Base-by-base conservation (phyloP, 495 filamentous ascomycete genomes). In the Parmelia sp. region DNA sequence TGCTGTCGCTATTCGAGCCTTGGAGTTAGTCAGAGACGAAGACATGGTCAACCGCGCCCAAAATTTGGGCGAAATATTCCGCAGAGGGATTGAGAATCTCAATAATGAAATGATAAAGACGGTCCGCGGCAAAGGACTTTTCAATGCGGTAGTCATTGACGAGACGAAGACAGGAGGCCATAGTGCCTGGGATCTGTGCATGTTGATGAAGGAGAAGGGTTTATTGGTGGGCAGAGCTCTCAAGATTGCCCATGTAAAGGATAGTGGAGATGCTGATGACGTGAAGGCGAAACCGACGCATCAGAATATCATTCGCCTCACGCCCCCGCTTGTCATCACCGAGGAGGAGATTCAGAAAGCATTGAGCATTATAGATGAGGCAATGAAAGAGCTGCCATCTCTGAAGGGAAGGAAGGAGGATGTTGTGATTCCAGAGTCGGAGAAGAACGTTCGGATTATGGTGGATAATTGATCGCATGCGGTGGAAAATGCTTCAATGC, bases 91-190 rank as follows among this genome's bases (percentile, higher is more conserved):
- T 29, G 66, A 76, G 63, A 80, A 81, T 57, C 80, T 97, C 68
- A 79, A 89, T 66, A 89, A 81, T 71, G 89, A 90, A 3, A 81
- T 95, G 66, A 90, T 99, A 75, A 84, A 87, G 76, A 82, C 80
- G 0, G 84, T 99, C 62, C 87, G 94, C 37, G 94, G 95, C 58
- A 96, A 95, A 82, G 94, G 94, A 33, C 76, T 99, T 68, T 80
- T 99, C 66, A 99, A 99, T 76, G 94, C 94, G 21, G 90, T 99
- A 62, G 87, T 97, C 40, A 96, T 99, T 68, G 92, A 99, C 73
- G 95, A 99, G 80, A 80, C 82, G 64, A 87, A 89, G 76, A 87
- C 90, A 12, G 86, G 84, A 55, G 92, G 92, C 21, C 88, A 91
- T 75, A 87, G 85, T 47, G 92, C 95, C n/a, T 98, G 94, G 94